Percentiles rank a stretch among this genome's conserved stretches.
These are phyloP conservation scores for Blastobotrys terrestris DNA, from an alignment of 805 yeast genomes.

Conservation along the genomic window DNA sequence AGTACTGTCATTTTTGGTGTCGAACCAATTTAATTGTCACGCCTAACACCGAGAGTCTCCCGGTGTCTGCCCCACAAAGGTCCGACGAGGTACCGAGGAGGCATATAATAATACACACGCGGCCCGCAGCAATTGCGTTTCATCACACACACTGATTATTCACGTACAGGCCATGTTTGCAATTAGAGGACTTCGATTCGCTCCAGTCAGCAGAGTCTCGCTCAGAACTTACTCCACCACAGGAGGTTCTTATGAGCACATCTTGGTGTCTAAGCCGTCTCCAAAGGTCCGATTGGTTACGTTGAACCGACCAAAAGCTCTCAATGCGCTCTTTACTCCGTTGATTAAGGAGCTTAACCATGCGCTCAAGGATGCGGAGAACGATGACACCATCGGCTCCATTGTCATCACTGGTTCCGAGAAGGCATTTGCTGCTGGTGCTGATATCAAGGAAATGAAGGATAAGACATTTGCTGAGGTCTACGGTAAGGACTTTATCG, in stretches of 20 bases:
- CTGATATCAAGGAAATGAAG: slow-evolving; percentile 49
- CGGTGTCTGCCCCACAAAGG: neutral
- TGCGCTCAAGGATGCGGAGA: slow-evolving; percentile 34
- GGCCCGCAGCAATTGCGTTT: neutral
- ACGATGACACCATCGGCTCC: slow-evolving; percentile 38
- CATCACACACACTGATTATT: neutral
- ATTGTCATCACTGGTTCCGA: slow-evolving; percentile 43
- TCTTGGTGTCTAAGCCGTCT: slow-evolving; percentile 35
- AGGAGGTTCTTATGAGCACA: slow-evolving; percentile 31
- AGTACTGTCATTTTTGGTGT: too few relatives aligned
- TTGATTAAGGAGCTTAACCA: slow-evolving; percentile 35
- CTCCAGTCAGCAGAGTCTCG: neutral
- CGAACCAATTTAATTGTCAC: too few relatives aligned
- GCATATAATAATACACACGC: neutral
- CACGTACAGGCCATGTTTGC: neutral
- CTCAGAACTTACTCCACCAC: slow-evolving; percentile 6
- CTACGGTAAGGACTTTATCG: slow-evolving; percentile 32
- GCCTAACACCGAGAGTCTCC: neutral
- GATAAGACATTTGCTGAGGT: slow-evolving; percentile 34
- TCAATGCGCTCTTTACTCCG: slow-evolving; percentile 37
- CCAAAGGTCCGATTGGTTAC: slow-evolving; percentile 36
- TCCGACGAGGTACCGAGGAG: neutral
- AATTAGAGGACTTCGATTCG: neutral
- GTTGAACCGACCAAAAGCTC: slow-evolving; percentile 41
- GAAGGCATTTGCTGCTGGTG: slow-evolving; percentile 50